Evolutionary conservation across 805 yeast genomes (phyloP).

Genomic region (Candida morakotiae): DNA sequence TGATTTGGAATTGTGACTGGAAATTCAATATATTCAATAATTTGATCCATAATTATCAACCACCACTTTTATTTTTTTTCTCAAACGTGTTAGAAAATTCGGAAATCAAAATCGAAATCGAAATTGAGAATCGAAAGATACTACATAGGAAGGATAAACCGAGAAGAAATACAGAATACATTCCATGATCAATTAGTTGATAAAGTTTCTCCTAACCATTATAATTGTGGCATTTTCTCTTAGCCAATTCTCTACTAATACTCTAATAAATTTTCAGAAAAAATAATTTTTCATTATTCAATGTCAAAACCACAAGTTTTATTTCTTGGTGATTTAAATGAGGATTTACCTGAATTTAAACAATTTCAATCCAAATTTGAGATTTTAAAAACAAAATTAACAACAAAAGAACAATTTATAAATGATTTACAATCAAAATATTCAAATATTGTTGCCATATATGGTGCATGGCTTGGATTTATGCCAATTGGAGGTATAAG

Average conservation of each 20-base stretch:
- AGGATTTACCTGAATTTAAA: slow-evolving; percentile 42
- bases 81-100: too few relatives aligned
- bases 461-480: slow-evolving; percentile 60
- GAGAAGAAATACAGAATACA: too few relatives aligned
- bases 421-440: slow-evolving; percentile 38
- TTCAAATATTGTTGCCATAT: slow-evolving; percentile 46
- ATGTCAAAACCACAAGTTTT: slow-evolving; percentile 36
- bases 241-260: too few relatives aligned
- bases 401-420: slow-evolving; percentile 39
- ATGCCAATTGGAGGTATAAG: slow-evolving; percentile 48
- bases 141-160: too few relatives aligned
- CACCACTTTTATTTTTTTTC: neutral
- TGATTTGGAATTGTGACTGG: slow-evolving; percentile 13
- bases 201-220: too few relatives aligned
- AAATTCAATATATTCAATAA: slow-evolving; percentile 9
- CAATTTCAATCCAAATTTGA: slow-evolving; percentile 36
- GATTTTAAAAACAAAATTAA: slow-evolving; percentile 34
- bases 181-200: too few relatives aligned
- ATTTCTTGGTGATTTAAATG: slow-evolving; percentile 49
- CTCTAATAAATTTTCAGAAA: too few relatives aligned
- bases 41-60: slow-evolving; percentile 3
- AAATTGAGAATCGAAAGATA: too few relatives aligned
- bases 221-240: too few relatives aligned
- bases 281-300: neutral
- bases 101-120: too few relatives aligned